Conservation (phyloP, 495 filamentous ascomycete species). For the Aspergillus nidulans region DNA sequence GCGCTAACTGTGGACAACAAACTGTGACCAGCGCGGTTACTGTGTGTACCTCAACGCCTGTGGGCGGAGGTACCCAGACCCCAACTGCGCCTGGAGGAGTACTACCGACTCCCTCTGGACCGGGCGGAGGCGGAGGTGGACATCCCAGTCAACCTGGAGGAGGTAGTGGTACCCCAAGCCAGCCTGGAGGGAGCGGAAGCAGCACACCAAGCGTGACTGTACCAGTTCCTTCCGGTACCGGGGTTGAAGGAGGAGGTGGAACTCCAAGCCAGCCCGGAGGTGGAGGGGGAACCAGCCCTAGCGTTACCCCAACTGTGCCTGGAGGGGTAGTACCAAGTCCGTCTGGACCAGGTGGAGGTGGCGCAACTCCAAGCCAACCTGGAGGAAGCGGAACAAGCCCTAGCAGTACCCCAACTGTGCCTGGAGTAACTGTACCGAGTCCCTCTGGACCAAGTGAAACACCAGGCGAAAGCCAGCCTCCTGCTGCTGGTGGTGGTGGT, state of each 20-base stretch:
- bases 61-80: neutral
- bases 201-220: neutral
- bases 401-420: neutral
- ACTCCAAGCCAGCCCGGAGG: neutral
- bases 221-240: neutral
- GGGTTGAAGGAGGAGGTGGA: neutral
- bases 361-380: neutral
- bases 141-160: neutral
- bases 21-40: conserved; percentile 6
- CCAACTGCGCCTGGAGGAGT: neutral
- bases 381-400: neutral
- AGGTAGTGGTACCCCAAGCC: neutral
- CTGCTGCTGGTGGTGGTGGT: neutral
- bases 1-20: neutral
- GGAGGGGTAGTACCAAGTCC: neutral
- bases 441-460: neutral
- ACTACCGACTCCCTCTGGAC: neutral
- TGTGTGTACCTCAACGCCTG: neutral
- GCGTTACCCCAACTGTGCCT: neutral
- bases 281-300: neutral
- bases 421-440: neutral
- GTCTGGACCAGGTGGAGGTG: neutral
- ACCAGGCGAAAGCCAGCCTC: neutral
- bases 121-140: neutral
- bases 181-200: neutral